Base-by-base conservation (phyloP, 352 stramenopile species). In the Phytophthora podocarpi region DNA sequence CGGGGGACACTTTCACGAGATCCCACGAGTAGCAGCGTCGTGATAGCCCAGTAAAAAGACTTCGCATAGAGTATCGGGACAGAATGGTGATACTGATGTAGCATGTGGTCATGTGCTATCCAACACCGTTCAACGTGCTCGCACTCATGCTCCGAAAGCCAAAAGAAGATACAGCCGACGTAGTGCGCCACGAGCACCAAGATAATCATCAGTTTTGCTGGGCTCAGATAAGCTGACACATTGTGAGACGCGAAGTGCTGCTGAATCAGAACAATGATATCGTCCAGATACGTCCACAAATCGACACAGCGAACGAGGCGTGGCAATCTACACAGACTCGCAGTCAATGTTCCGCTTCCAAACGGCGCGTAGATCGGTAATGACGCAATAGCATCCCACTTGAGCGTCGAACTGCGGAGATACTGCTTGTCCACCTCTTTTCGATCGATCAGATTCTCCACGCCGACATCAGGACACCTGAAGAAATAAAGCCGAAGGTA, bases 401-500 rank as follows among this genome's bases (percentile, higher is more conserved):
- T 85, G 13, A 88, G 71, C 0, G 66, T 59, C 0, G 31, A 57
- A 39, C 74, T 85, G n/a, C 71, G 74, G 16, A 66, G 58, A 18
- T 86, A 90, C 8, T 59, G 63, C 0, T 26, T 21, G 15, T 86
- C 74, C 2, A 69, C 23, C 26, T 76, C 58, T 24, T 62, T 72
- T 16, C 73, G 64, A 1, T 67, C 55, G 7, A 78, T n/a, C 0
- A 94, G 42, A 36, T 91, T 91, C 7, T 70, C 43, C 2, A 86
- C 28, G 0, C 59, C 63, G 2, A 73, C 70, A 8, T 86, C 78
- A 2, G 75, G 53, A 7, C 58, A 77, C 0, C 76, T 75, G 26
- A 94, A 89, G 59, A 80, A 91, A 30, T 76, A 92, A 7, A 91
- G 49, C 10, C 74, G 70, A 18, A 93, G 48, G 39, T 91, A 94